phyloP scores from a whole-genome alignment of 495 filamentous ascomycete genomes.

The Hypoxylon perforatum region DNA sequence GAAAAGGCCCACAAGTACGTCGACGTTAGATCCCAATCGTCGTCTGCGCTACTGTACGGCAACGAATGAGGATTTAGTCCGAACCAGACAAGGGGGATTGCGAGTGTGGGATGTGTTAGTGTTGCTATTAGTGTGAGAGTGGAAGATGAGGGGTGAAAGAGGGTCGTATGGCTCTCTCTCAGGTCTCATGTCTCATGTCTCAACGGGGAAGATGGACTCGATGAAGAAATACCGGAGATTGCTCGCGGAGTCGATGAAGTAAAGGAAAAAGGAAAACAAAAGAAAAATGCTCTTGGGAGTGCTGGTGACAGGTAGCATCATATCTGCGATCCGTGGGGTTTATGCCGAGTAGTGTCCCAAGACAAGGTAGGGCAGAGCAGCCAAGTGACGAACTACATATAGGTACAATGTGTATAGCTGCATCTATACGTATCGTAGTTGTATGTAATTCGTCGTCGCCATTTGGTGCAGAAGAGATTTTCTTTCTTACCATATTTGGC shows the following conservation, averaged over 20 bases:
- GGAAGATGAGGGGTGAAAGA: slow-evolving; percentile 23
- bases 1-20: slow-evolving; percentile 37
- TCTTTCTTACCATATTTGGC: slow-evolving; percentile 33
- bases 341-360: slow-evolving; percentile 15
- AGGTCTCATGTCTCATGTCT: no score
- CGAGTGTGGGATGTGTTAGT: slow-evolving; percentile 19
- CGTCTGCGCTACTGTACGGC: slow-evolving; percentile 20
- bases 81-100: slow-evolving; percentile 23
- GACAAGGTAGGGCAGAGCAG: slow-evolving; percentile 16
- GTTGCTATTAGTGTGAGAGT: slow-evolving; percentile 23
- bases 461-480: slow-evolving; percentile 29
- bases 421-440: slow-evolving; percentile 25
- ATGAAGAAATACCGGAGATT: slow-evolving; percentile 21
- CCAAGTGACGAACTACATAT: slow-evolving; percentile 37
- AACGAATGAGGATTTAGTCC: slow-evolving; percentile 32
- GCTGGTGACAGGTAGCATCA: slow-evolving; percentile 3
- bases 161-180: slow-evolving; percentile 22
- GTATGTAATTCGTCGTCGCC: slow-evolving; percentile 23
- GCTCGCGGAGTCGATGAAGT: slow-evolving; percentile 19
- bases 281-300: slow-evolving; percentile 6
- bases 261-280: slow-evolving; percentile 10
- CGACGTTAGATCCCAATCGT: slow-evolving; percentile 35
- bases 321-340: slow-evolving; percentile 34
- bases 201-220: slow-evolving; percentile 24
- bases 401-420: slow-evolving; percentile 34